These are phyloP conservation scores for Veloboletus limbatus DNA, from an alignment of 1,284 basidiomycete genomes.

Conservation along the genomic window DNA sequence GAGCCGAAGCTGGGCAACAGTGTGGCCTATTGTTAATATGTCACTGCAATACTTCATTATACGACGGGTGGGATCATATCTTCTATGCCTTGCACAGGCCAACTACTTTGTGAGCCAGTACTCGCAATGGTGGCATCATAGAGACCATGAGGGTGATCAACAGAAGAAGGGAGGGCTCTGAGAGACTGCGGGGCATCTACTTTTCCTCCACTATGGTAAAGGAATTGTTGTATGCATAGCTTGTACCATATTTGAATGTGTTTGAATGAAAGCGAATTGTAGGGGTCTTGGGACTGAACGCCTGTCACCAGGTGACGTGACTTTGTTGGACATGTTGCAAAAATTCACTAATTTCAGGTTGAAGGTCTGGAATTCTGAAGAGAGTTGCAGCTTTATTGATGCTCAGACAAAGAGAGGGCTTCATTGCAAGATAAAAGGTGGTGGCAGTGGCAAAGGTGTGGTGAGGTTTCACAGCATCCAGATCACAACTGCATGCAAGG, in stretches of 20 bases:
- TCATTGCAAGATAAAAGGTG: conserved; percentile 3
- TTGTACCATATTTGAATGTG: conserved; percentile 7
- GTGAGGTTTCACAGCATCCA: not conserved
- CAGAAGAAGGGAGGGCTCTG: not conserved
- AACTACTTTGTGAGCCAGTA: not conserved
- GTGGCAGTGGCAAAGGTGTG: conserved; percentile 2
- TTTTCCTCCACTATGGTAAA: not conserved
- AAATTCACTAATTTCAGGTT: not conserved
- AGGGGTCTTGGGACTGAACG: not conserved
- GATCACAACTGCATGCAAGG: not conserved
- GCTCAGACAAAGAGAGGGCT: not conserved
- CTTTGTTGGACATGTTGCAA: not conserved
- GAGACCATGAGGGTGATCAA: not conserved
- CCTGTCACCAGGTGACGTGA: not conserved
- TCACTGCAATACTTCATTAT: too few species aligned
- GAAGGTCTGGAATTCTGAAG: conserved; percentile 4
- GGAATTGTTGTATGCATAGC: not conserved
- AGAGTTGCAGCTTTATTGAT: not conserved
- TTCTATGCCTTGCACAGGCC: not conserved
- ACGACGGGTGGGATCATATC: too few species aligned
- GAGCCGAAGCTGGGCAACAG: conserved; percentile 4
- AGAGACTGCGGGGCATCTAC: not conserved
- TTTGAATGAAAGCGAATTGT: not conserved
- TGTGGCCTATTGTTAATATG: conserved; percentile 1
- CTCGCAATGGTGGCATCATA: not conserved